phyloP scores from a whole-genome alignment of 768 basidiomycete genomes.

The Coprinellus micaceus region DNA sequence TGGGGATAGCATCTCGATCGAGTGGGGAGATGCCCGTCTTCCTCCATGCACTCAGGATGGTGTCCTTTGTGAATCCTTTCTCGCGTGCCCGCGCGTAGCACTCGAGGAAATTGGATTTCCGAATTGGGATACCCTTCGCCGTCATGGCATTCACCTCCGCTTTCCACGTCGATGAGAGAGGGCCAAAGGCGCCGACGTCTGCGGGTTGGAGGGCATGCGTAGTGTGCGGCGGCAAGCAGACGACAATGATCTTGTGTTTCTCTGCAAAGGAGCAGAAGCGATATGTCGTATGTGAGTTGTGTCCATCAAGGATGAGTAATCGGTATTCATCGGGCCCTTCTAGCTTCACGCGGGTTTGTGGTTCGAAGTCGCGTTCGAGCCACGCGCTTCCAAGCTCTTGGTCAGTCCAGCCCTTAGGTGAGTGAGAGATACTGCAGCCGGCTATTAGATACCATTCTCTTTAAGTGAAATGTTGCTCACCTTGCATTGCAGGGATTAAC shows the following conservation, averaged over 20 bases:
- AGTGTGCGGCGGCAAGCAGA: constrained; percentile 35
- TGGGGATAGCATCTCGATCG: constrained; percentile 19
- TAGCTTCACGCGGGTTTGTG: constrained; percentile 13
- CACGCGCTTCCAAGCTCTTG: constrained; percentile 19
- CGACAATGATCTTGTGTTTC: constrained; percentile 25
- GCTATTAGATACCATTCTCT: not conserved
- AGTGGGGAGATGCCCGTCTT: constrained; percentile 17
- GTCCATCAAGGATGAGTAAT: constrained; percentile 37
- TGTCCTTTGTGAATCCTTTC: constrained; percentile 20
- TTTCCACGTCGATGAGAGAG: constrained; percentile 28
- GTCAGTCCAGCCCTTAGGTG: constrained; percentile 41
- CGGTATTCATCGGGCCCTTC: constrained; percentile 18
- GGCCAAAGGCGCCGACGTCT: constrained; percentile 36
- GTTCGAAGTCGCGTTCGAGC: constrained; percentile 32
- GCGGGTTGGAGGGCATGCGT: constrained; percentile 34
- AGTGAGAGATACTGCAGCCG: constrained; percentile 26
- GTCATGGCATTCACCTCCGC: constrained; percentile 16
- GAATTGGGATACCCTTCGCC: constrained; percentile 12
- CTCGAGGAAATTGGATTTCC: constrained; percentile 24
- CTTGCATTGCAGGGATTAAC: constrained; percentile 28
- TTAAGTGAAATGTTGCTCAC: constrained; percentile 13
- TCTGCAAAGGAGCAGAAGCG: constrained; percentile 25
- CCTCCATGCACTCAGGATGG: constrained; percentile 24
- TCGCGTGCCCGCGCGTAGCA: constrained; percentile 23
- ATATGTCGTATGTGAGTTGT: constrained; percentile 32